Conservation (phyloP, 257 asterid species). For the Fraxinus pennsylvanica region DNA sequence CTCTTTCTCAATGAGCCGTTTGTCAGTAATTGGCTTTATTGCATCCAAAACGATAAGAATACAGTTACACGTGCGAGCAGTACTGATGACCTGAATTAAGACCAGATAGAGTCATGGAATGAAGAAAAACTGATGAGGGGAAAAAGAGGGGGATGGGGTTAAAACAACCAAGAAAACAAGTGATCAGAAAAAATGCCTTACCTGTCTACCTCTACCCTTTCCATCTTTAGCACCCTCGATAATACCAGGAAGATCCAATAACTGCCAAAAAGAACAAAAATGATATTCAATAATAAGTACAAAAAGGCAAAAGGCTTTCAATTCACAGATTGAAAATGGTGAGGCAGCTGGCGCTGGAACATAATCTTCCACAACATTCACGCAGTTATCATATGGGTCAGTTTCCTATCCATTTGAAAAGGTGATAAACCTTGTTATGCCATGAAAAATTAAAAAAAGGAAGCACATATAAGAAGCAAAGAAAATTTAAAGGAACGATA, state of each 20-base stretch:
- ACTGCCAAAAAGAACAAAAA: conserved; percentile 47
- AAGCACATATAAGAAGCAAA: not conserved
- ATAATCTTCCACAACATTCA: too few species aligned
- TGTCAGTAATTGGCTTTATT: conserved; percentile 95
- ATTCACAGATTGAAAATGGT: not conserved
- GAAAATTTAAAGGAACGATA: not conserved
- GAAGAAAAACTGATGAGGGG: not conserved
- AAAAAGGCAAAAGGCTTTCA: conserved; percentile 20
- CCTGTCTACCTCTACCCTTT: conserved; percentile 99
- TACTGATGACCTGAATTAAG: conserved; percentile 83
- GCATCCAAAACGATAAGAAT: conserved; percentile 96
- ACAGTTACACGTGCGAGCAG: conserved; percentile 94
- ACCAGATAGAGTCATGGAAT: not conserved
- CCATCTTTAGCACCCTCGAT: conserved; percentile 99
- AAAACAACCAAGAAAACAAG: not conserved
- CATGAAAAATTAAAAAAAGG: not conserved
- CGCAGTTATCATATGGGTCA: not conserved
- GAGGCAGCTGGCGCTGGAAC: not conserved
- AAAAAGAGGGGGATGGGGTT: not conserved
- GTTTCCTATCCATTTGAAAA: not conserved
- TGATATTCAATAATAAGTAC: conserved; percentile 3
- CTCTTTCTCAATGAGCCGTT: conserved; percentile 94
- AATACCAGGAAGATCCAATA: conserved; percentile 97
- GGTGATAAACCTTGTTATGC: not conserved
- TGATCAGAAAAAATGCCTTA: conserved; percentile 29